Conservation (phyloP, 129 eudicot genomes). For the Arctium lappa region DNA sequence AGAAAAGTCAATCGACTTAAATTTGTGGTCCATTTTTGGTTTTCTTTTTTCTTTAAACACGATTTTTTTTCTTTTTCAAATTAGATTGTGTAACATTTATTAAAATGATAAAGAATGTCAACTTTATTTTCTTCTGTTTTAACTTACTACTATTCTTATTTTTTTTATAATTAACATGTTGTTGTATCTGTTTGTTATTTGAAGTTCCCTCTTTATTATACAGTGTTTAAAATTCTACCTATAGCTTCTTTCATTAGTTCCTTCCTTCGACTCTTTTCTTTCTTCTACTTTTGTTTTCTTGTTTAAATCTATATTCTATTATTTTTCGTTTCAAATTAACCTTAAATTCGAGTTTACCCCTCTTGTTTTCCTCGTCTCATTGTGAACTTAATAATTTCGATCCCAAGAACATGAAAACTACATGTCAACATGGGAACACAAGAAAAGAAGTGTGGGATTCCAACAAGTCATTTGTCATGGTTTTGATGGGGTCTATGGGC, state of each 20-base stretch:
- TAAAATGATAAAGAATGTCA: not conserved
- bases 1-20: not conserved
- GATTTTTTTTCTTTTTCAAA: not conserved
- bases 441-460: not conserved
- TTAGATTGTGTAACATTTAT: not conserved
- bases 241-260: not conserved
- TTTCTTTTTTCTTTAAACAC: too few relatives aligned
- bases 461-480: not conserved
- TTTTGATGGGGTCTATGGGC: not conserved
- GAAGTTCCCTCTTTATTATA: too few relatives aligned
- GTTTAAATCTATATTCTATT: too few relatives aligned
- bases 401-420: not conserved
- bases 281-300: not conserved
- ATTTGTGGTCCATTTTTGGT: not conserved
- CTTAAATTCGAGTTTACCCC: not conserved
- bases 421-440: conserved; percentile 8
- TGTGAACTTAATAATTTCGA: not conserved
- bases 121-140: not conserved
- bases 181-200: too few relatives aligned
- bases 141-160: not conserved
- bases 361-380: not conserved
- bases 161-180: too few relatives aligned
- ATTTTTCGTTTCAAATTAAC: not conserved
- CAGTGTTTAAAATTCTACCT: not conserved
- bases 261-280: not conserved